A percentile compares a stretch with the other conserved stretches of the same genome.
phyloP scores from a whole-genome alignment of 805 yeast genomes.

The Henningerozyma blattae region DNA sequence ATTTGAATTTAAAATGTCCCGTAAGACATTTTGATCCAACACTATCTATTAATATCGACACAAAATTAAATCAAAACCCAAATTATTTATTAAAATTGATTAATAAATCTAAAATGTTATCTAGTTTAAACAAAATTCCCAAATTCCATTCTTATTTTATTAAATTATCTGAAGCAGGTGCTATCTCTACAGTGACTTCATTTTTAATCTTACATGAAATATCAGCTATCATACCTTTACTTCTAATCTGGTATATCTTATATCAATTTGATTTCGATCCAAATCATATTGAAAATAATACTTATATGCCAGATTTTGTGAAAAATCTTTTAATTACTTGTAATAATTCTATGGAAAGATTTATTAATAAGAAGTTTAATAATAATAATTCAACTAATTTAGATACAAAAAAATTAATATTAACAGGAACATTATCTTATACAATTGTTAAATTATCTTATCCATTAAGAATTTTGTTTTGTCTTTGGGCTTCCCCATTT shows the following conservation, averaged over 20 bases:
- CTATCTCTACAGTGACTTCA: slow-evolving; percentile 34
- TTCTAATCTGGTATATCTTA: slow-evolving; percentile 55
- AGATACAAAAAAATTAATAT: slow-evolving; percentile 41
- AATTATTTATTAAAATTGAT: slow-evolving; percentile 15
- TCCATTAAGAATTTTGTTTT: slow-evolving; percentile 21
- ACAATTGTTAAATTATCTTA: slow-evolving; percentile 45
- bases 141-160: slow-evolving; percentile 16
- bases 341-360: slow-evolving; percentile 40
- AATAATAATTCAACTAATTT: slow-evolving; percentile 3
- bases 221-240: slow-evolving; percentile 60
- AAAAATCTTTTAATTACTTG: slow-evolving; percentile 42
- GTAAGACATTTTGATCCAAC: too few relatives aligned
- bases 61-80: slow-evolving; percentile 1
- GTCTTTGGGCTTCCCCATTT: slow-evolving; percentile 26
- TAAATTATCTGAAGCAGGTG: slow-evolving; percentile 19
- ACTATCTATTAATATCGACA: too few relatives aligned
- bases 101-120: slow-evolving; percentile 14
- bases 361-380: slow-evolving; percentile 29
- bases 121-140: slow-evolving; percentile 18
- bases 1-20: too few relatives aligned
- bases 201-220: slow-evolving; percentile 63
- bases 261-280: slow-evolving; percentile 36
- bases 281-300: slow-evolving; percentile 5
- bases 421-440: slow-evolving; percentile 70
- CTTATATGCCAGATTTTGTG: slow-evolving; percentile 14